Evolutionary conservation across 1,284 basidiomycete species (phyloP).

Genomic region (Farysia itapuensis): DNA sequence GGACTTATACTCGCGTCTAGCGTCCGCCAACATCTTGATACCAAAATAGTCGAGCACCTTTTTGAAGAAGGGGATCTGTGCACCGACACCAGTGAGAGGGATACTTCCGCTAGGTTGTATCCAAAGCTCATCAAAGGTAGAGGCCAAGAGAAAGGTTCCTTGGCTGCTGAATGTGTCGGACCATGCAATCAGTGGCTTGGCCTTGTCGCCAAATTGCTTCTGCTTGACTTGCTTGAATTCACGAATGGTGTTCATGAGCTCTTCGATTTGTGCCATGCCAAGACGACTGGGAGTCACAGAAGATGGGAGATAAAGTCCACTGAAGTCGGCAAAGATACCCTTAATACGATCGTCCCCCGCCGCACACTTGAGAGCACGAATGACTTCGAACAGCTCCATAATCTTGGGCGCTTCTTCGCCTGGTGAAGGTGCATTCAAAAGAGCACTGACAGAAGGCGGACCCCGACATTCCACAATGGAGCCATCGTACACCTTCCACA

Average conservation of each 20-base stretch:
- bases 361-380: constrained; percentile 60
- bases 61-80: constrained; percentile 49
- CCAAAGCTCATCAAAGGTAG: constrained; percentile 62
- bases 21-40: constrained; percentile 61
- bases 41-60: constrained; percentile 61
- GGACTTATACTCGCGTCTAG: constrained; percentile 61
- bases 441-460: constrained; percentile 25
- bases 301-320: constrained; percentile 57
- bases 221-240: constrained; percentile 60
- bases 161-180: constrained; percentile 61
- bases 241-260: constrained; percentile 60
- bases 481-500: constrained; percentile 58
- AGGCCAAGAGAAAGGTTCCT: constrained; percentile 60
- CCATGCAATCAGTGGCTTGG: constrained; percentile 59
- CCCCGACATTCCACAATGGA: constrained; percentile 51
- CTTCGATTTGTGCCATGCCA: constrained; percentile 62
- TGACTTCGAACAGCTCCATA: constrained; percentile 61
- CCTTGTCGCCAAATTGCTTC: constrained; percentile 48
- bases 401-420: constrained; percentile 43
- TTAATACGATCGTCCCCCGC: constrained; percentile 59
- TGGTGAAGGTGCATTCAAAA: constrained; percentile 27
- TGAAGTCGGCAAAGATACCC: constrained; percentile 62
- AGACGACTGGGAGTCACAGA: constrained; percentile 51
- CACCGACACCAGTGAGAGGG: constrained; percentile 60
- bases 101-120: constrained; percentile 61